phyloP scores from a whole-genome alignment of 192 early-diverging fungal genomes.

The Diversispora eburnea region DNA sequence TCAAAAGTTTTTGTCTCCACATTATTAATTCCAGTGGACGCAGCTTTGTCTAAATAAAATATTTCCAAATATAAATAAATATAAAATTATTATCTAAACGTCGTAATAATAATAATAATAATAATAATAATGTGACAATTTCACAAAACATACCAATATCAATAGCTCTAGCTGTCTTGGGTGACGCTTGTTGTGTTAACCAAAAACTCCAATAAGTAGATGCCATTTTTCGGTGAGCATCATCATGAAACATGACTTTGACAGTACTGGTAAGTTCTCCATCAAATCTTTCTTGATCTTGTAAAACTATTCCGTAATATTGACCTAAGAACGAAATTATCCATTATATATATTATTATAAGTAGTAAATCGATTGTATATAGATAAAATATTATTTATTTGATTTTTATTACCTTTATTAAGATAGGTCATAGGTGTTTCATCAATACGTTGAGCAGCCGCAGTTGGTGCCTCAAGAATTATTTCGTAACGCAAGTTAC shows the following conservation, averaged over 20 bases:
- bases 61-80: too few relatives aligned
- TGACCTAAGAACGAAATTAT: constrained; percentile 39
- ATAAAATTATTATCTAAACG: too few relatives aligned
- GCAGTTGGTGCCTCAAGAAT: constrained; percentile 50
- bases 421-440: constrained; percentile 63
- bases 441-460: constrained; percentile 50
- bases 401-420: constrained; percentile 58
- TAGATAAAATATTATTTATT: constrained; percentile 2
- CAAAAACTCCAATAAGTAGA: constrained; percentile 69
- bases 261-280: constrained; percentile 52
- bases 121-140: neutral
- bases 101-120: too few relatives aligned
- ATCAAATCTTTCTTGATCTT: constrained; percentile 48
- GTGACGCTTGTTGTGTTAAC: constrained; percentile 63
- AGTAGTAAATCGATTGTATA: neutral
- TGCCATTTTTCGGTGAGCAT: constrained; percentile 59
- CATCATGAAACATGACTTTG: constrained; percentile 69
- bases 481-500: constrained; percentile 36
- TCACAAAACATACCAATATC: constrained; percentile 52
- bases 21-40: constrained; percentile 51
- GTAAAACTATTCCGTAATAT: constrained; percentile 53
- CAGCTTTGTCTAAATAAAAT: constrained; percentile 41
- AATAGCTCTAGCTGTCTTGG: constrained; percentile 54
- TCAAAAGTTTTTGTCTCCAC: constrained; percentile 62
- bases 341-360: neutral